Percentiles rank a stretch among this genome's conserved stretches.
These are phyloP conservation scores for Mikania micrantha DNA, from an alignment of 129 eudicot species.

Conservation along the genomic window DNA sequence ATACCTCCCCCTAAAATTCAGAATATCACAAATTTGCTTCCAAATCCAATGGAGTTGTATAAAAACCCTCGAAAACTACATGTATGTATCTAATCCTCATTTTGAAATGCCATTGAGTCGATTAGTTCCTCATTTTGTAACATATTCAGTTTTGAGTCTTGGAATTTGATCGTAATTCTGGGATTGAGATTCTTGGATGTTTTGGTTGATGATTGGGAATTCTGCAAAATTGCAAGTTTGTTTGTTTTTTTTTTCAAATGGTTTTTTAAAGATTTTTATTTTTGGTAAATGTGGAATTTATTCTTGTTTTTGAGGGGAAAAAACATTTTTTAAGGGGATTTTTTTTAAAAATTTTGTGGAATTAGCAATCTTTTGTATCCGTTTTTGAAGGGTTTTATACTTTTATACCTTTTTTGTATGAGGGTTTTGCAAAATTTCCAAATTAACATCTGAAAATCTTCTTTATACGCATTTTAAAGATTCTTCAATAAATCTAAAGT, in stretches of 20 bases:
- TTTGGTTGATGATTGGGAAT: neutral
- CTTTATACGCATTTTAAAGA: neutral
- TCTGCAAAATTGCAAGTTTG: neutral
- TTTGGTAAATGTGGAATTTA: too few species aligned
- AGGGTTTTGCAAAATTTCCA: neutral
- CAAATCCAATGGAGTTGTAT: constrained; percentile 23
- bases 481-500: too few species aligned
- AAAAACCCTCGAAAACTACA: constrained; percentile 6
- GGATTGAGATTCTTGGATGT: neutral
- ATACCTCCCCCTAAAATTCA: neutral
- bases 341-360: too few species aligned
- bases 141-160: constrained; percentile 6
- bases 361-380: neutral
- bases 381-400: neutral
- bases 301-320: too few species aligned
- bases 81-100: constrained; percentile 17
- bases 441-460: neutral
- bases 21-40: constrained; percentile 1
- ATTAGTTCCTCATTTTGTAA: neutral
- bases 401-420: too few species aligned
- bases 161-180: neutral
- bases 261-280: neutral
- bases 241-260: neutral
- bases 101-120: neutral
- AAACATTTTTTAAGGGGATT: too few species aligned